These are phyloP conservation scores for Penicillium sp. DNA, from an alignment of 2,329 filamentous ascomycete genomes.

Conservation along the genomic window DNA sequence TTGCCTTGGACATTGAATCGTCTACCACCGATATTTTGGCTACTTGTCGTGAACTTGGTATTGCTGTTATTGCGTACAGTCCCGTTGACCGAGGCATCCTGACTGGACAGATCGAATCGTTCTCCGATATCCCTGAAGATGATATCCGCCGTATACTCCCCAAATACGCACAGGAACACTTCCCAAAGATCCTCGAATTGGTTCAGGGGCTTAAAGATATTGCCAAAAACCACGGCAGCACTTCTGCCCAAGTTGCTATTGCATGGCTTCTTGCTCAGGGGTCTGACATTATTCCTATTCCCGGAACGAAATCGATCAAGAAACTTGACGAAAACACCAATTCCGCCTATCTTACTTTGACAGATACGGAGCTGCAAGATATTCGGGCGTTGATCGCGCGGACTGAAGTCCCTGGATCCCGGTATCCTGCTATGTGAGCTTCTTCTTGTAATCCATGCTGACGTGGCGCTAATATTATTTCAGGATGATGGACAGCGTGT, in stretches of 20 bases:
- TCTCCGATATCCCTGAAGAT: slow-evolving; percentile 43
- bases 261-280: slow-evolving; percentile 63
- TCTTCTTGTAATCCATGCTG: neutral
- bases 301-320: slow-evolving; percentile 20
- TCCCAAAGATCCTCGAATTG: slow-evolving; percentile 52
- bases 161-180: slow-evolving; percentile 51
- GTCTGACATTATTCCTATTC: slow-evolving; percentile 26
- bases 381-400: slow-evolving; percentile 10
- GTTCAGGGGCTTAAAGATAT: slow-evolving; percentile 49
- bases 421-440: neutral
- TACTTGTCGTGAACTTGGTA: slow-evolving; percentile 48
- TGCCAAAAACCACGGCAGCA: slow-evolving; percentile 54
- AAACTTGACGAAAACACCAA: slow-evolving; percentile 13
- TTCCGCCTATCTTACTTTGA: slow-evolving; percentile 2
- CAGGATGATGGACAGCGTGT: slow-evolving; percentile 3
- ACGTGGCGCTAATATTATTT: neutral
- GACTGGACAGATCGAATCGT: slow-evolving; percentile 38
- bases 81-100: slow-evolving; percentile 41
- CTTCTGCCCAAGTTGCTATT: slow-evolving; percentile 57
- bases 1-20: slow-evolving; percentile 44
- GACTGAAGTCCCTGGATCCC: neutral
- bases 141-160: slow-evolving; percentile 50
- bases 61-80: slow-evolving; percentile 41
- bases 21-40: slow-evolving; percentile 37
- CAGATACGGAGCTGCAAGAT: slow-evolving; percentile 10